phyloP scores from a whole-genome alignment of 2,329 filamentous ascomycete species.

The Escovopsis weberi region DNA sequence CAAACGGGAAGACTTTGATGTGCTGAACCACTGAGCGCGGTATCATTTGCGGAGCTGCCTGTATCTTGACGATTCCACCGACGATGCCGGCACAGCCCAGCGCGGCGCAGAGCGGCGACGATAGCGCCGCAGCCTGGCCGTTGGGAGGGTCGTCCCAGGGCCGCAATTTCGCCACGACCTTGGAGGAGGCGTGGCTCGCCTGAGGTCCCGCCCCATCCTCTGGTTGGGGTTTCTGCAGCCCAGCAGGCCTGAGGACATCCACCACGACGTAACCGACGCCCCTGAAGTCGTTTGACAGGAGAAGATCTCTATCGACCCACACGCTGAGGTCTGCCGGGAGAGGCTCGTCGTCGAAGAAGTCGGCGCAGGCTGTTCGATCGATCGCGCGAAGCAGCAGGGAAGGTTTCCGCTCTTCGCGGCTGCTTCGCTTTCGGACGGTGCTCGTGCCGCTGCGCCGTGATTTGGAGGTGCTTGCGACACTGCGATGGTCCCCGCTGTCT shows the following conservation, averaged over 20 bases:
- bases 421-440: conserved; percentile 41
- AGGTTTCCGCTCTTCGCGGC: conserved; percentile 50
- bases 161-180: conserved; percentile 60
- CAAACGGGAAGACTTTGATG: conserved; percentile 73
- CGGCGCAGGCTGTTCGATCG: conserved; percentile 51
- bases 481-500: conserved; percentile 58
- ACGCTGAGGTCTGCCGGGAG: conserved; percentile 49
- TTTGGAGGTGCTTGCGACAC: conserved; percentile 64
- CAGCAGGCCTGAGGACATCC: conserved; percentile 74
- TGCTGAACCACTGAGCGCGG: conserved; percentile 47
- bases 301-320: conserved; percentile 72
- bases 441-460: conserved; percentile 69
- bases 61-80: conserved; percentile 75
- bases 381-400: conserved; percentile 68
- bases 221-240: conserved; percentile 53
- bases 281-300: conserved; percentile 56
- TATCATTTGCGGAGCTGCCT: conserved; percentile 63
- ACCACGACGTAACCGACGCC: conserved; percentile 66
- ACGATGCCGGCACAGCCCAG: conserved; percentile 61
- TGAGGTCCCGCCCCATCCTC: conserved; percentile 48
- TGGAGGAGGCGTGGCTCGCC: conserved; percentile 27
- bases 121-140: conserved; percentile 65
- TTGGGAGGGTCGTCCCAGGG: conserved; percentile 82
- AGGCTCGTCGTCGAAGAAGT: conserved; percentile 64
- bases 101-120: conserved; percentile 57